A percentile compares a stretch with the other conserved stretches of the same genome.
phyloP scores from a whole-genome alignment of 1,284 basidiomycete species.

The Moesziomyces sp. region DNA sequence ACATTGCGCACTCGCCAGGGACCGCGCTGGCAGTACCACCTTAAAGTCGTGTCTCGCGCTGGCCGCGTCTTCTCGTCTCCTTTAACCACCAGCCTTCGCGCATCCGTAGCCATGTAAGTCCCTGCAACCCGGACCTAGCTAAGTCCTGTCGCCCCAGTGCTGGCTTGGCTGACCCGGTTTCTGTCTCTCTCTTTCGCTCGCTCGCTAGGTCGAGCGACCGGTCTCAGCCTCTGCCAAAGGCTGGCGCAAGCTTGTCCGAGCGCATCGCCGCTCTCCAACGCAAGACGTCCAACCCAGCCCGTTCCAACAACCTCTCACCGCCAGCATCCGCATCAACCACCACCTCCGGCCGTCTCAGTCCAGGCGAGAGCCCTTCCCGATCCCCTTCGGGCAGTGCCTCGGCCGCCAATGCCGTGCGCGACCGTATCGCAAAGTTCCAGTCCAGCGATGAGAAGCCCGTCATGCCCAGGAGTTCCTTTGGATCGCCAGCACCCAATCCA shows the following conservation, averaged over 20 bases:
- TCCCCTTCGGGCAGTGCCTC: conserved; percentile 30
- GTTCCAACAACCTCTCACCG: conserved; percentile 33
- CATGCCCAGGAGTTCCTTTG: conserved; percentile 59
- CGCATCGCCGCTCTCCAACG: conserved; percentile 60
- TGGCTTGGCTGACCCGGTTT: neutral
- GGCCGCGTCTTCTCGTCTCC: neutral
- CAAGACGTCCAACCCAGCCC: conserved; percentile 44
- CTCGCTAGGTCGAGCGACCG: conserved; percentile 27
- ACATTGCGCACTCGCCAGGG: neutral
- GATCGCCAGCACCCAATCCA: conserved; percentile 57
- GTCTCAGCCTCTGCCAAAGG: conserved; percentile 36
- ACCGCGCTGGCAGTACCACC: neutral
- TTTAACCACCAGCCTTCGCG: neutral
- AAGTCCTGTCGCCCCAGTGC: neutral
- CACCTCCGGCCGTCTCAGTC: conserved; percentile 31
- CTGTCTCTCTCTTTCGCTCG: neutral
- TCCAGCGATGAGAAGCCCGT: conserved; percentile 51
- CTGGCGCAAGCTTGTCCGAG: conserved; percentile 54
- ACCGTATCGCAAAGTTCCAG: conserved; percentile 61
- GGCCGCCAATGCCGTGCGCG: conserved; percentile 45
- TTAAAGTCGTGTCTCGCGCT: neutral
- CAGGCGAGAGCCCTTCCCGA: conserved; percentile 39
- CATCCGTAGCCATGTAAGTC: conserved; percentile 17
- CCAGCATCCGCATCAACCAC: conserved; percentile 15
- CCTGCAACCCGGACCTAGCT: neutral